These are phyloP conservation scores for Podospora anserina DNA, from an alignment of 495 filamentous ascomycete genomes.

Conservation along the genomic window DNA sequence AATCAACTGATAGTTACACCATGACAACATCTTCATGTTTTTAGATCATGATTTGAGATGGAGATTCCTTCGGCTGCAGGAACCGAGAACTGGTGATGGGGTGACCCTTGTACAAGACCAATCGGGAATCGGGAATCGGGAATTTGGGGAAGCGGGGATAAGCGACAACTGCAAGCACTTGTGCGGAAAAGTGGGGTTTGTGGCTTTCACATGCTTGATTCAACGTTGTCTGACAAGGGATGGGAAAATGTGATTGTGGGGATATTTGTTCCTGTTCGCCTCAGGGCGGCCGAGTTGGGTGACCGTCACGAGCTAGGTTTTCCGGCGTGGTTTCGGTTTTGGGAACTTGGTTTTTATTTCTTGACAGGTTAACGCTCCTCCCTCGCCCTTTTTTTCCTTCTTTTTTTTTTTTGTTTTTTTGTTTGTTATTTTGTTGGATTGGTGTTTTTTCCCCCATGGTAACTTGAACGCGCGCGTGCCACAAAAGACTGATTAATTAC, in stretches of 20 bases:
- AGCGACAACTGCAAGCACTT: not conserved
- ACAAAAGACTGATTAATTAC: too few species aligned
- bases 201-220: conserved; percentile 5
- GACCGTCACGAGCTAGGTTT: not conserved
- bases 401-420: not conserved
- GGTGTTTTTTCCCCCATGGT: too few species aligned
- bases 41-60: not conserved
- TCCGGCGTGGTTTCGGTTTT: too few species aligned
- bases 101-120: not conserved
- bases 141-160: not conserved
- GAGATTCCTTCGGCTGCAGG: not conserved
- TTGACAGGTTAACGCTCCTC: not conserved
- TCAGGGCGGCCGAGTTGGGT: not conserved
- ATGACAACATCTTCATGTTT: too few species aligned
- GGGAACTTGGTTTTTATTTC: not conserved
- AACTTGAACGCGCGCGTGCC: too few species aligned
- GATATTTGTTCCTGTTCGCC: not conserved
- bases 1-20: too few species aligned
- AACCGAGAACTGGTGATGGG: not conserved
- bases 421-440: too few species aligned
- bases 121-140: not conserved
- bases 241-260: not conserved
- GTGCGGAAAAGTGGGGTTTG: not conserved
- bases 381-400: not conserved
- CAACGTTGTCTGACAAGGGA: not conserved